These are phyloP conservation scores for Imleria badia DNA, from an alignment of 768 basidiomycete genomes.

Conservation along the genomic window DNA sequence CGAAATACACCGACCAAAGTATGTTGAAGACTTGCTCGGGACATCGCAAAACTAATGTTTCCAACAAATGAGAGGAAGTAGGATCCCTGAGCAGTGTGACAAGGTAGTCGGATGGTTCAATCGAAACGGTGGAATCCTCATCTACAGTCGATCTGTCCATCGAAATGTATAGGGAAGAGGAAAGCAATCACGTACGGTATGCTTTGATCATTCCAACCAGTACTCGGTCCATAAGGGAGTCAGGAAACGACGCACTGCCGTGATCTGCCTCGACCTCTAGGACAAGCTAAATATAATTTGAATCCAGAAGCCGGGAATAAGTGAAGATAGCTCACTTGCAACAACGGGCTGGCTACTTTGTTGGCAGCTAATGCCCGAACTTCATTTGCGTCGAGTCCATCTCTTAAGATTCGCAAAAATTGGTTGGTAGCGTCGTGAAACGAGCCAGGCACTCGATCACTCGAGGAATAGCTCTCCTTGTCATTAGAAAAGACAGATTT, in stretches of 20 bases:
- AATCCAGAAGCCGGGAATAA: constrained; percentile 7
- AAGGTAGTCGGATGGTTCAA: constrained; percentile 74
- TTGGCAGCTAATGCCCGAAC: constrained; percentile 73
- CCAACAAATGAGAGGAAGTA: constrained; percentile 89
- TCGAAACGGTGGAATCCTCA: constrained; percentile 32
- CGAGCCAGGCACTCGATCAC: constrained; percentile 38
- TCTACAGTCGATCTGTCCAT: constrained; percentile 32
- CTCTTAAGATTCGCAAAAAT: constrained; percentile 52
- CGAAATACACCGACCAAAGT: constrained; percentile 80
- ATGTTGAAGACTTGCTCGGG: constrained; percentile 59
- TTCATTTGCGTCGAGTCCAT: constrained; percentile 64
- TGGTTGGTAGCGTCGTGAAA: constrained; percentile 47
- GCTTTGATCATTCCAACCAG: constrained; percentile 72
- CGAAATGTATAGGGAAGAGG: background rate
- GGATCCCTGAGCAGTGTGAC: constrained; percentile 80
- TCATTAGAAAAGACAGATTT: constrained; percentile 68
- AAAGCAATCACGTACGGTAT: constrained; percentile 46
- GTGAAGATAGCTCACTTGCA: constrained; percentile 52
- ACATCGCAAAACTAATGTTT: constrained; percentile 67
- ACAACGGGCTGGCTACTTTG: constrained; percentile 72
- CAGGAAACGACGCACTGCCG: constrained; percentile 52
- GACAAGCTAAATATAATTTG: constrained; percentile 54
- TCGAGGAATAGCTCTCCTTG: constrained; percentile 35
- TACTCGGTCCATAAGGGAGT: constrained; percentile 80
- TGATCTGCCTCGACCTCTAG: constrained; percentile 80